Percentiles rank a stretch among this genome's conserved stretches.
Evolutionary conservation across 192 early-diverging fungal species (phyloP).

Genomic region (Phycomyces nitens): DNA sequence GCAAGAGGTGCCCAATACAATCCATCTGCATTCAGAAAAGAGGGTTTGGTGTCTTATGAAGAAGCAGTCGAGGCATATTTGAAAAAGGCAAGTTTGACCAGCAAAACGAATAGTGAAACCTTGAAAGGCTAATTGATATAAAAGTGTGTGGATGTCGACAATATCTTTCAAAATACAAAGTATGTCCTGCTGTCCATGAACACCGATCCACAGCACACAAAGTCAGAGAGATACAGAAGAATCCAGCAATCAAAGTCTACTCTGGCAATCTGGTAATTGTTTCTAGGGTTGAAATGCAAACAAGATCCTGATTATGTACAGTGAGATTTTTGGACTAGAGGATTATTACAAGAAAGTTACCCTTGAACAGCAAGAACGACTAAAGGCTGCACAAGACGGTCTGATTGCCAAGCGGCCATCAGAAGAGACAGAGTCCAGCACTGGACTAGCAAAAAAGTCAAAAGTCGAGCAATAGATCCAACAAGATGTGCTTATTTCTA

Average conservation of each 20-base stretch:
- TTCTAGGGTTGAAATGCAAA: background rate
- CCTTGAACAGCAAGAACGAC: background rate
- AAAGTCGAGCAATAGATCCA: background rate
- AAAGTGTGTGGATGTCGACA: conserved; percentile 64
- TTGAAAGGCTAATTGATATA: background rate
- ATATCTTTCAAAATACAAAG: conserved; percentile 83
- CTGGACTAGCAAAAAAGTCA: background rate
- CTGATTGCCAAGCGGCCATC: too few species aligned
- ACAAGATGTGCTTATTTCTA: too few species aligned
- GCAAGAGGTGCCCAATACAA: conserved; percentile 86
- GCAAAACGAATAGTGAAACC: too few species aligned
- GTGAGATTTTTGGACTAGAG: conserved; percentile 3
- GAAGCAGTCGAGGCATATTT: conserved; percentile 67
- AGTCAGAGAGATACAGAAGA: conserved; percentile 35
- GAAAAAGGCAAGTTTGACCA: conserved; percentile 41
- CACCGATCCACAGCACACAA: conserved; percentile 50
- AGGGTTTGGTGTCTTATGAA: conserved; percentile 49
- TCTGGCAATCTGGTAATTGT: conserved; percentile 50
- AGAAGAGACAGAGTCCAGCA: too few species aligned
- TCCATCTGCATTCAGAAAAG: conserved; percentile 80
- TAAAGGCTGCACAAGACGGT: background rate
- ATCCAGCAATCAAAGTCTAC: conserved; percentile 51
- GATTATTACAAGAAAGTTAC: background rate
- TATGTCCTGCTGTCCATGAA: conserved; percentile 89
- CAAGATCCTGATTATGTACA: background rate